phyloP scores from a whole-genome alignment of 192 early-diverging fungal species.

The Coemansia sp. region DNA sequence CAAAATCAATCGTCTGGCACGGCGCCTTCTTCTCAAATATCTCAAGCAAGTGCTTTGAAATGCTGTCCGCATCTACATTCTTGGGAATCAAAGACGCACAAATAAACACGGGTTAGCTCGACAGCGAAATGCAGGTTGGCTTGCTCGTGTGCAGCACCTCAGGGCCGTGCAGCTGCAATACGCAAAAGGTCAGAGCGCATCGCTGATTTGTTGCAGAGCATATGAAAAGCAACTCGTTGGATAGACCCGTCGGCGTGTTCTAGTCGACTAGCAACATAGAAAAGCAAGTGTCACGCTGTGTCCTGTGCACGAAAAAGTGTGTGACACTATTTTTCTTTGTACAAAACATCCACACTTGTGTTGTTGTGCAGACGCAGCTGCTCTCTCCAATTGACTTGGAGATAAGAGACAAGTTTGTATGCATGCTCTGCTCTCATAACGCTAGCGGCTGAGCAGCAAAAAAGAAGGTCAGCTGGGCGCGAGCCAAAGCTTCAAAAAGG shows the following conservation, averaged over 20 bases:
- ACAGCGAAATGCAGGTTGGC: neutral
- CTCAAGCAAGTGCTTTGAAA: slow-evolving; percentile 46
- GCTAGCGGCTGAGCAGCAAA: neutral
- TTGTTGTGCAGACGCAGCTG: neutral
- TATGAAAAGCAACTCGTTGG: neutral
- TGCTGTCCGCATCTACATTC: slow-evolving; percentile 42
- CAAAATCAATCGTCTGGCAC: slow-evolving; percentile 60
- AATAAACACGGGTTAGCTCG: neutral
- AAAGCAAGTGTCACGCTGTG: neutral
- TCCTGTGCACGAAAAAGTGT: neutral
- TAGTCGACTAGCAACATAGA: neutral
- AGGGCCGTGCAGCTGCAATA: neutral
- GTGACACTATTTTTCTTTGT: neutral
- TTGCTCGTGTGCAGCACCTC: neutral
- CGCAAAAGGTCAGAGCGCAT: neutral
- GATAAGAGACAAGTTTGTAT: neutral
- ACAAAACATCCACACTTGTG: neutral
- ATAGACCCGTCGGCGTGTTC: neutral
- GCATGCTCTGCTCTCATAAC: neutral
- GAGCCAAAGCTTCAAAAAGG: neutral
- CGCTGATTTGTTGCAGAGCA: neutral
- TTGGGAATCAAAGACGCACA: neutral
- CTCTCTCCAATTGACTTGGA: slow-evolving; percentile 4
- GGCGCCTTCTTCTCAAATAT: slow-evolving; percentile 73
- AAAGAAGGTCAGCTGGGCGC: neutral